Evolutionary conservation across 2,329 filamentous ascomycete species (phyloP), one percentile per base, ranked within the genome.

Genomic region (Pseudogymnoascus sp.): DNA sequence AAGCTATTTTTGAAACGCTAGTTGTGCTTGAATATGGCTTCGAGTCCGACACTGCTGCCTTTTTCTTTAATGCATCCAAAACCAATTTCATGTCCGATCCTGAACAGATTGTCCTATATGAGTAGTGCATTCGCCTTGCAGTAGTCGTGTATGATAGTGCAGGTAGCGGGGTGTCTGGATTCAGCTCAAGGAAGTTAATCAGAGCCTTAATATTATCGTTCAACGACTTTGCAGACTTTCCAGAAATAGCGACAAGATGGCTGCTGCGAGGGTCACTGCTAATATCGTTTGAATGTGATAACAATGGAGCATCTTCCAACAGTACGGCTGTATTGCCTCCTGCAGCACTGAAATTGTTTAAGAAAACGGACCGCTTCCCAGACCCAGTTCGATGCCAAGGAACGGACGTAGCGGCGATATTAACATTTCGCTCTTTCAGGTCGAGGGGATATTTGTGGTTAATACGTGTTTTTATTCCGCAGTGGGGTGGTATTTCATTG

Each of bases 111-210:
- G 82, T 75, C 10, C 83, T 79, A 75, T 80, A 81, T 67, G 78
- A 75, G 71, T 84, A 80, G 67, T 87, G 84, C 7, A 82, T 80
- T 59, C 81, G 80, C 11, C 85, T 80, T 4, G 63, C 61, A 16
- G 64, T 66, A 2, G 64, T 67, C 33, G 66, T 68, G 25, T 67
- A 68, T 4, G 66, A 63, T 3, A 68, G 35, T 3, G 23, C 25
- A n/a, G 60, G 5, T 2, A 67, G 61, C 37, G 40, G 21, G 8
- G 47, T 25, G 10, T 63, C 59, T 12, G 70, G 66, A 40, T 69
- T 67, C 35, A 66, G 50, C 16, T 70, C 64, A 12, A 72, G 44
- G 47, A 67, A 71, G 4, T 62, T 60, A 16, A 70, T 60, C 4
- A 71, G 47, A 35, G 28, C 16, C n/a, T 65, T 65, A 18, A 66